Percentiles rank a stretch among this genome's conserved stretches.
These are phyloP conservation scores for Cyberlindnera euphorbiae DNA, from an alignment of 805 yeast genomes.

Conservation along the genomic window DNA sequence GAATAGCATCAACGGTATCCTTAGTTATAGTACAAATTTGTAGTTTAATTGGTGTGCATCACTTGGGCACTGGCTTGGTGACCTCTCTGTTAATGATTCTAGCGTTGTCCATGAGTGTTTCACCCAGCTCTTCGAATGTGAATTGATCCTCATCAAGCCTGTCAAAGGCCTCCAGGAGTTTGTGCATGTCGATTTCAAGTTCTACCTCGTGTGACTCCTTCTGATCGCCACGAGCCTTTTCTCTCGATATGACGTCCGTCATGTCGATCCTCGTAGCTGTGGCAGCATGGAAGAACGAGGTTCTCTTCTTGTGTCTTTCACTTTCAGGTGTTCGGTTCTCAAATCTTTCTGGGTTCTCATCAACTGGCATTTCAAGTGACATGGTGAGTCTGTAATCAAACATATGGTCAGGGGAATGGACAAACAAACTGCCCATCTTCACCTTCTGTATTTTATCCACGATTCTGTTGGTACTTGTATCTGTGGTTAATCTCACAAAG, in stretches of 20 bases:
- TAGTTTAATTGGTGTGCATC: too few relatives aligned
- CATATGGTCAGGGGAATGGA: conserved; percentile 71
- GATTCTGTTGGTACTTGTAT: conserved; percentile 59
- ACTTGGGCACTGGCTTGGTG: conserved; percentile 12
- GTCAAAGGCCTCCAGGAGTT: conserved; percentile 37
- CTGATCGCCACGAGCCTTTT: conserved; percentile 24
- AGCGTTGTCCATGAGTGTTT: conserved; percentile 58
- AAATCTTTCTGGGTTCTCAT: conserved; percentile 50
- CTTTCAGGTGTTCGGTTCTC: conserved; percentile 48
- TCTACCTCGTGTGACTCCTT: conserved; percentile 42
- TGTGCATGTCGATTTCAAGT: conserved; percentile 44
- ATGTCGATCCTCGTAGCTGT: conserved; percentile 71
- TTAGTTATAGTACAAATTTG: too few relatives aligned
- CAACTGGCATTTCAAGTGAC: conserved; percentile 71
- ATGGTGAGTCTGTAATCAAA: conserved; percentile 75
- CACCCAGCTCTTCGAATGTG: conserved; percentile 54
- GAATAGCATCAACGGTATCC: too few relatives aligned
- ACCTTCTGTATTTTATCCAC: conserved; percentile 69
- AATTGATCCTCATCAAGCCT: conserved; percentile 41
- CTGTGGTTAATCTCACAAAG: conserved; percentile 61
- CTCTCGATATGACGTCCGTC: conserved; percentile 45
- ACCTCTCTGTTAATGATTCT: conserved; percentile 32
- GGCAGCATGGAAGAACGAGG: conserved; percentile 66
- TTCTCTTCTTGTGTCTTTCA: conserved; percentile 68
- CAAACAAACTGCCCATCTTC: conserved; percentile 64